Conservation (phyloP, 768 basidiomycete species). For the Tulasnella sp. region DNA sequence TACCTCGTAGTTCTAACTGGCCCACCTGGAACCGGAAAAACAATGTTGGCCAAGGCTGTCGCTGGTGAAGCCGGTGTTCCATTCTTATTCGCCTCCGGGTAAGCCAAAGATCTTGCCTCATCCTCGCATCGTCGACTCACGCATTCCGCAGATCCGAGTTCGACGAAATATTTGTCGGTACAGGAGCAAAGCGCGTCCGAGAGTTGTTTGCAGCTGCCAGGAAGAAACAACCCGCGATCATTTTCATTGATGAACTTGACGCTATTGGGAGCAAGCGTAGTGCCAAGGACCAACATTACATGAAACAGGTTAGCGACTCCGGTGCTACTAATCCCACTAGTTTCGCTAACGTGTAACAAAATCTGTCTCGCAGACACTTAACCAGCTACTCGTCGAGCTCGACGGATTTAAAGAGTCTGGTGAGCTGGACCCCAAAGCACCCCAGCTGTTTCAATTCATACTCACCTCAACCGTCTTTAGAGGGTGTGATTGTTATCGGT, state of each 20-base stretch:
- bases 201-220: conserved; percentile 91
- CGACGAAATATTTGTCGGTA: conserved; percentile 94
- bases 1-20: conserved; percentile 43
- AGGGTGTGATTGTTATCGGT: conserved; percentile 91
- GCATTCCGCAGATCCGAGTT: conserved; percentile 60
- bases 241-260: conserved; percentile 96
- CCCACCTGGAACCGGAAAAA: conserved; percentile 93
- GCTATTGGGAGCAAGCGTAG: conserved; percentile 86
- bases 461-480: conserved; percentile 22
- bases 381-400: conserved; percentile 93
- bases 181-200: conserved; percentile 85
- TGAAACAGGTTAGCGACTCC: conserved; percentile 47
- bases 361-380: conserved; percentile 45
- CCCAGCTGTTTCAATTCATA: neutral
- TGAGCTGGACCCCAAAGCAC: neutral
- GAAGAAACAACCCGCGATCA: conserved; percentile 91
- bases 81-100: conserved; percentile 95
- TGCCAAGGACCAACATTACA: conserved; percentile 61
- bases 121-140: conserved; percentile 12
- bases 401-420: conserved; percentile 83
- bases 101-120: conserved; percentile 19
- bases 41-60: conserved; percentile 91
- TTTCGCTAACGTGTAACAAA: neutral
- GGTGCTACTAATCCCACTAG: neutral
- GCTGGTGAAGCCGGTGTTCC: conserved; percentile 98